Conservation (phyloP, 169 alveolate genomes). For the Plasmodium gaboni region DNA sequence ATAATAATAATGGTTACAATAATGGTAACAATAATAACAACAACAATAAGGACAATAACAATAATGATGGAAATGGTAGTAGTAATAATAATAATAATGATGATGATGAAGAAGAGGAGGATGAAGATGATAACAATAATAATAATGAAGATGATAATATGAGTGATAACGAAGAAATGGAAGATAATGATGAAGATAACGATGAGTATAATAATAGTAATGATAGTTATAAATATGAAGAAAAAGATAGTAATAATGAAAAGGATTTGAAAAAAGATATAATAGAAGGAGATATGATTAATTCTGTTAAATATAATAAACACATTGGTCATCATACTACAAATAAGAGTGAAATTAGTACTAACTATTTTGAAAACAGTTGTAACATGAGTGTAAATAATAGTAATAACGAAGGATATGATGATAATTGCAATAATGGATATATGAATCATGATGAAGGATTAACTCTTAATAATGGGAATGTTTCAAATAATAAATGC, state of each 20-base stretch:
- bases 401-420: conserved; percentile 38
- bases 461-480: conserved; percentile 17
- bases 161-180: conserved; percentile 43
- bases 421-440: conserved; percentile 13
- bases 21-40: not conserved
- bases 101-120: not conserved
- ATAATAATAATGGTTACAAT: conserved; percentile 5
- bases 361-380: conserved; percentile 65
- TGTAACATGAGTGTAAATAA: conserved; percentile 46
- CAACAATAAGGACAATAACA: not conserved
- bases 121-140: not conserved
- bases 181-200: conserved; percentile 50
- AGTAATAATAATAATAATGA: conserved; percentile 5
- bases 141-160: conserved; percentile 13
- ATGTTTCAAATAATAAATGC: conserved; percentile 28
- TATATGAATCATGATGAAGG: conserved; percentile 49
- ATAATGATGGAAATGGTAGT: conserved; percentile 1
- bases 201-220: conserved; percentile 35
- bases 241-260: conserved; percentile 13
- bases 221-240: conserved; percentile 50
- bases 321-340: conserved; percentile 1
- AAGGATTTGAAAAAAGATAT: conserved; percentile 15
- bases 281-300: conserved; percentile 18
- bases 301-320: conserved; percentile 9
- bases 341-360: conserved; percentile 55